Percentiles rank a stretch among this genome's conserved stretches.
These are phyloP conservation scores for Talaromyces amestolkiae DNA, from an alignment of 2,329 filamentous ascomycete species.

Conservation along the genomic window DNA sequence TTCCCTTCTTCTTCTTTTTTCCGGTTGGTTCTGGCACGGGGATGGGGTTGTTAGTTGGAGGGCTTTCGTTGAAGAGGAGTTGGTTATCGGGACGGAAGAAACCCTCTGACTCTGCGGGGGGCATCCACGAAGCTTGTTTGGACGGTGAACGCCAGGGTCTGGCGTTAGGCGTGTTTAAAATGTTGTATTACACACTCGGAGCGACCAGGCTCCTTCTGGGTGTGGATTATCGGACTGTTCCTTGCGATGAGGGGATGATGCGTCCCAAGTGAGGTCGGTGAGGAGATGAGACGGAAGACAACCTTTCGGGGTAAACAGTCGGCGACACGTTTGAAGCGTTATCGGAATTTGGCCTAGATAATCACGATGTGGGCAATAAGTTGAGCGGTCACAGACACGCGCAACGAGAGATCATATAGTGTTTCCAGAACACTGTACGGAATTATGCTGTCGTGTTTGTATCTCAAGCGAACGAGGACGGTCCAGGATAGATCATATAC, in stretches of 20 bases:
- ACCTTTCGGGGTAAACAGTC: not conserved
- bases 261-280: conserved; percentile 1
- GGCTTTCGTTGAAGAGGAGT: conserved; percentile 33
- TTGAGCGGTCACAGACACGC: conserved; percentile 11
- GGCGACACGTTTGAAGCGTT: not conserved
- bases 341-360: not conserved
- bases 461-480: not conserved
- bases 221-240: not conserved
- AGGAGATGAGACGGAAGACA: conserved; percentile 1
- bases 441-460: not conserved
- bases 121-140: conserved; percentile 39
- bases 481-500: not conserved
- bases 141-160: conserved; percentile 6
- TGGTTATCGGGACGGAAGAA: conserved; percentile 37
- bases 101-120: conserved; percentile 41
- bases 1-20: conserved; percentile 43
- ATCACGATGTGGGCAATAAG: not conserved
- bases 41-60: conserved; percentile 30
- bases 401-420: not conserved
- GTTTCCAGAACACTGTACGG: conserved; percentile 16
- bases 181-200: not conserved
- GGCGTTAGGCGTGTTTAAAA: not conserved
- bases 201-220: conserved; percentile 1
- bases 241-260: not conserved
- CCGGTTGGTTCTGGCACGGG: conserved; percentile 31